phyloP scores from a whole-genome alignment of 805 yeast species.

The Candida morakotiae region DNA sequence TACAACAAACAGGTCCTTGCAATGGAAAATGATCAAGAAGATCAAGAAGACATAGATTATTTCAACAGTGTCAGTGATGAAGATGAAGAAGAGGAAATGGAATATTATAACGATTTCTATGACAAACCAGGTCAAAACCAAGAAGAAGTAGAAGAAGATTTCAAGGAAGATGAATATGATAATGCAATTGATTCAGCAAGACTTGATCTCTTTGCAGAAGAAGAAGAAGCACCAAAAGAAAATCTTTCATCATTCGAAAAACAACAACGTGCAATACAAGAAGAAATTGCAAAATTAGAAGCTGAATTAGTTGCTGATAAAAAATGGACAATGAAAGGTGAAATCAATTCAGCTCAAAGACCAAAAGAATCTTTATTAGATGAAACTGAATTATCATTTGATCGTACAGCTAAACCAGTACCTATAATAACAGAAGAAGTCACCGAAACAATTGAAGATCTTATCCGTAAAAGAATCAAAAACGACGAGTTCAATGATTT shows the following conservation, averaged over 20 bases:
- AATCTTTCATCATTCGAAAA: conserved; percentile 73
- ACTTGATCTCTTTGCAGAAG: conserved; percentile 56
- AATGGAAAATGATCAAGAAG: conserved; percentile 42
- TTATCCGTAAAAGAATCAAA: conserved; percentile 78
- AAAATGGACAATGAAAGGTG: conserved; percentile 94
- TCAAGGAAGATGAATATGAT: conserved; percentile 55
- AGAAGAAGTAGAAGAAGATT: conserved; percentile 26
- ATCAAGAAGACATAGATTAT: conserved; percentile 35
- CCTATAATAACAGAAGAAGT: conserved; percentile 90
- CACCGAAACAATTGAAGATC: conserved; percentile 82
- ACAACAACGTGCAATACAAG: conserved; percentile 72
- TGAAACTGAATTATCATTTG: conserved; percentile 68
- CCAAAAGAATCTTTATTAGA: conserved; percentile 77
- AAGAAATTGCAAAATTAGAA: conserved; percentile 76
- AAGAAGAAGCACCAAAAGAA: conserved; percentile 20
- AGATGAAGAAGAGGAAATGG: conserved; percentile 53
- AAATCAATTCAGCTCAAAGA: conserved; percentile 74
- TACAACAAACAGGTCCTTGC: conserved; percentile 74
- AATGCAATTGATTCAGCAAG: conserved; percentile 58
- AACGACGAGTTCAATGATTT: conserved; percentile 80
- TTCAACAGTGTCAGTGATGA: conserved; percentile 34
- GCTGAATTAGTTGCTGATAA: conserved; percentile 86
- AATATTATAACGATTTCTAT: conserved; percentile 66
- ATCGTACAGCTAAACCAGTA: conserved; percentile 90
- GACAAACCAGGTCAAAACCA: conserved; percentile 33